These are phyloP conservation scores for Rhizopogon vinicolor DNA, from an alignment of 768 basidiomycete species.

Conservation along the genomic window DNA sequence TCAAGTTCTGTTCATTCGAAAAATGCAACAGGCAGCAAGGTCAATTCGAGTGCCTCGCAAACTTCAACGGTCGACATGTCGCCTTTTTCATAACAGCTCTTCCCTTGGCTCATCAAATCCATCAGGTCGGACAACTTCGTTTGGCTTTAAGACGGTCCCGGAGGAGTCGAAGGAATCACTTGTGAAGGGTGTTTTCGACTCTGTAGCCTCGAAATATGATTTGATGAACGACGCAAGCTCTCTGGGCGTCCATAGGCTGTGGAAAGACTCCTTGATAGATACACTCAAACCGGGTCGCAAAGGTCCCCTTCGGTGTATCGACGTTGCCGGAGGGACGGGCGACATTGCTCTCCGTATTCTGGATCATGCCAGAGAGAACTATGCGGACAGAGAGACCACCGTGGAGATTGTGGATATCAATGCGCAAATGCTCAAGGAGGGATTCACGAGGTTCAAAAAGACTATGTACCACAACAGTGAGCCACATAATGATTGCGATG, in stretches of 20 bases:
- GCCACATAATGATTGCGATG: conserved; percentile 17
- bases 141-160: conserved; percentile 89
- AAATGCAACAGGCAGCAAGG: background rate
- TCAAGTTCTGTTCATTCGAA: background rate
- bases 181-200: conserved; percentile 92
- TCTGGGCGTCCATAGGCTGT: conserved; percentile 90
- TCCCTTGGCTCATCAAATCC: conserved; percentile 6
- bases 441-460: conserved; percentile 84
- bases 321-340: conserved; percentile 96
- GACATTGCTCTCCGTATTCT: conserved; percentile 95
- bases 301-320: conserved; percentile 77
- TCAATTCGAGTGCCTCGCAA: background rate
- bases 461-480: conserved; percentile 98
- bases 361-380: conserved; percentile 84
- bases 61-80: background rate
- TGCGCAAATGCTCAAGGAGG: conserved; percentile 91
- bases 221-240: conserved; percentile 99
- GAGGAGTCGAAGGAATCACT: conserved; percentile 84
- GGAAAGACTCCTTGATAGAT: conserved; percentile 91
- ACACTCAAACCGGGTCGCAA: conserved; percentile 71
- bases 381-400: conserved; percentile 83
- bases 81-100: conserved; percentile 16
- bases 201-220: conserved; percentile 93
- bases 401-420: conserved; percentile 96
- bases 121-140: conserved; percentile 64